Percentiles rank a stretch among this genome's conserved stretches.
These are phyloP conservation scores for Firmiana major DNA, from an alignment of 345 rosid species.

Conservation along the genomic window DNA sequence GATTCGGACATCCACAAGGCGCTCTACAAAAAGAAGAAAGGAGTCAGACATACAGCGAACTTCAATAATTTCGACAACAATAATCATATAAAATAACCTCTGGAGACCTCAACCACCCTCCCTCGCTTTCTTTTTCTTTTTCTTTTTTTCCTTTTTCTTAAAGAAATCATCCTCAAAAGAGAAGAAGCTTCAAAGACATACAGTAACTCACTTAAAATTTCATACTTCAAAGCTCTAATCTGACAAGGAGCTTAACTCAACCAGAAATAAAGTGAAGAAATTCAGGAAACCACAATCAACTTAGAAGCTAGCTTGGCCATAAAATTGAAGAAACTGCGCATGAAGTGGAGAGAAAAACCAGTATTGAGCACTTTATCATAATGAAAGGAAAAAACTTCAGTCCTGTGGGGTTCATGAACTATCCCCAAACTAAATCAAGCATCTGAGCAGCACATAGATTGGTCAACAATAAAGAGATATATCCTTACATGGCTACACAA, in stretches of 20 bases:
- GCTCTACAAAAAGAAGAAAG: slow-evolving; percentile 1
- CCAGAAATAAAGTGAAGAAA: neutral
- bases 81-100: neutral
- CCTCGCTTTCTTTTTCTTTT: too few species aligned
- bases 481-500: neutral
- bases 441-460: neutral
- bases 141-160: neutral
- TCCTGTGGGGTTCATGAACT: too few species aligned
- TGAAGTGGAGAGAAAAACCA: neutral
- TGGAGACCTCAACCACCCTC: neutral
- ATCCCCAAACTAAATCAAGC: too few species aligned
- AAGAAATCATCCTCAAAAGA: neutral
- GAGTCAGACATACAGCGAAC: neutral
- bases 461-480: neutral
- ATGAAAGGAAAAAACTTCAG: too few species aligned
- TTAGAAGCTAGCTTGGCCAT: neutral
- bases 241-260: neutral
- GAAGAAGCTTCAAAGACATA: neutral
- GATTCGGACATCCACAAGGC: slow-evolving; percentile 6
- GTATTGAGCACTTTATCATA: neutral
- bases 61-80: neutral
- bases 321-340: neutral
- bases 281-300: neutral
- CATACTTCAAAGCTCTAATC: neutral
- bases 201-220: neutral